Evolutionary conservation across 306 rosid genomes (phyloP), one percentile per base, ranked within the genome.

Genomic region (Fragaria iinumae): DNA sequence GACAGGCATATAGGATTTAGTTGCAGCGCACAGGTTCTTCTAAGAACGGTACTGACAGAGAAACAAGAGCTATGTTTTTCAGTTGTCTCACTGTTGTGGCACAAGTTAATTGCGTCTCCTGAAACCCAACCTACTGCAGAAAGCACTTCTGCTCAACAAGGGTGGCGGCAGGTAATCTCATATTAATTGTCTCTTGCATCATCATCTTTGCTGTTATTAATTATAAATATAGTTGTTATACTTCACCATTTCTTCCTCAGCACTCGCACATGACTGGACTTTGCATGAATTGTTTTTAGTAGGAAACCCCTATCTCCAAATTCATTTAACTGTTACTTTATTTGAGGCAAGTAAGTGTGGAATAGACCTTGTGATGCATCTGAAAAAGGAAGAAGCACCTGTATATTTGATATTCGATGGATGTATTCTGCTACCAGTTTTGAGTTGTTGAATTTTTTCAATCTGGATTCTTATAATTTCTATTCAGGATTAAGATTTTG

Each of bases 101-200:
- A 92, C 88, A 94, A 94, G 85, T 81, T 94, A 84, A 90, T 94
- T 84, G 87, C 96, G 27, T 88, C 96, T 77, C 98, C 98, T 50
- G 98, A 94, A 83, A 94, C 92, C 67, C 96, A 92, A 78, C 98
- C 92, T 60, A 83, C 86, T 73, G 91, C 91, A 47, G 98, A 94
- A 81, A 90, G 98, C 87, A 94, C 98, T 79, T 94, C 98, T 70
- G 98, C 97, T 45, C 98, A 94, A 73, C 98, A 94, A 87, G 98
- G 98, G 47, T 94, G 98, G 97, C 86, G 96, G 78, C 98, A 94
- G 96, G 98, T 94, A 89, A 49, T 74, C 49, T 66, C 57, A 39
- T 77, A 56, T 70, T 23, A 80, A 41, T 68, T 20, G 34, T 80
- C 77, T 29, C 71, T 80, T 74, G 57, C 45, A 9, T 59, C 32